phyloP scores from a whole-genome alignment of 2,329 filamentous ascomycete species.

The Helminthosporium solani region DNA sequence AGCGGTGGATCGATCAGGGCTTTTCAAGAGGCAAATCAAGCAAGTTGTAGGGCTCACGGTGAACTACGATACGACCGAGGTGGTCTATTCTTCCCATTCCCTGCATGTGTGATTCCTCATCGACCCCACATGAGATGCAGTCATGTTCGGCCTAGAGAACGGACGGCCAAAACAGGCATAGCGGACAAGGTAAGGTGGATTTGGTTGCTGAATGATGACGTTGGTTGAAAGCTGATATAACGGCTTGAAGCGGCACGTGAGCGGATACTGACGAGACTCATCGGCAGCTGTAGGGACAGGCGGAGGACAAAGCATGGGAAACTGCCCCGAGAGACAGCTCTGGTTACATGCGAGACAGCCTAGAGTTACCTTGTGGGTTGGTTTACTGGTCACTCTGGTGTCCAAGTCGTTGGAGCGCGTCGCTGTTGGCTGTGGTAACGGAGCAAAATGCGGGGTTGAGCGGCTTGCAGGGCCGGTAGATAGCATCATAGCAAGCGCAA shows the following conservation, averaged over 20 bases:
- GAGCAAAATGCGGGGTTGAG: conserved; percentile 11
- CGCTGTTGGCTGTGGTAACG: neutral
- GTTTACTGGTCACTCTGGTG: too few species aligned
- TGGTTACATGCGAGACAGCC: too few species aligned
- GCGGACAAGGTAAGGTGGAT: conserved; percentile 5
- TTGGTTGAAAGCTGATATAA: conserved; percentile 3
- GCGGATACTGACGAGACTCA: conserved; percentile 3
- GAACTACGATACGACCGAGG: conserved; percentile 21
- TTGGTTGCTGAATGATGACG: conserved; percentile 8
- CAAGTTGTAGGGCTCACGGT: conserved; percentile 19
- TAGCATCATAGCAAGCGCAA: conserved; percentile 8
- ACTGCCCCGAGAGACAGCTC: too few species aligned
- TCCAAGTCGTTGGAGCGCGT: neutral
- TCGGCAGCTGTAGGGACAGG: neutral
- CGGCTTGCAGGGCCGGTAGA: conserved; percentile 11
- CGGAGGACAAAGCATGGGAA: conserved; percentile 2
- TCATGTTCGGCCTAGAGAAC: neutral
- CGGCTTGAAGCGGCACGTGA: too few species aligned
- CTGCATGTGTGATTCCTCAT: conserved; percentile 12
- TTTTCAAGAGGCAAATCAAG: conserved; percentile 29
- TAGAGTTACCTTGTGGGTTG: neutral
- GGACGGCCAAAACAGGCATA: conserved; percentile 5
- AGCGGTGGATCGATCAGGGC: conserved; percentile 7
- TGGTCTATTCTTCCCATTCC: conserved; percentile 14
- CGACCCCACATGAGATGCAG: conserved; percentile 14